phyloP scores from a whole-genome alignment of 768 basidiomycete species.

The Megacollybia marginata region DNA sequence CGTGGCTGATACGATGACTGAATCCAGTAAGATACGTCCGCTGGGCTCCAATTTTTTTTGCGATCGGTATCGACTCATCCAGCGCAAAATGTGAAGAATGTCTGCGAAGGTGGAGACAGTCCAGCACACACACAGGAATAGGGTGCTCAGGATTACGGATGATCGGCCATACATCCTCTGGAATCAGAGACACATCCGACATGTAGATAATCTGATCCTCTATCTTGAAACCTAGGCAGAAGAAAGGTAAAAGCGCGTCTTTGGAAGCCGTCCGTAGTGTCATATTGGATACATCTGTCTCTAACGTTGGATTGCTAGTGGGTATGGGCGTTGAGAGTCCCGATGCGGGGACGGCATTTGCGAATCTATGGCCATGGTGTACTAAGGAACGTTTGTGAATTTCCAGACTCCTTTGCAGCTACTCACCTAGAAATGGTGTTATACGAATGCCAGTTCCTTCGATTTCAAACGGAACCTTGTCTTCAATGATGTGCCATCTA shows the following conservation, averaged over 20 bases:
- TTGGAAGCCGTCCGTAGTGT: not conserved
- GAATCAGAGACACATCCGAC: constrained; percentile 78
- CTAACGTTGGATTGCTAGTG: constrained; percentile 10
- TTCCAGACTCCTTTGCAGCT: constrained; percentile 1
- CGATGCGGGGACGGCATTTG: constrained; percentile 27
- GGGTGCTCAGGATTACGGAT: constrained; percentile 21
- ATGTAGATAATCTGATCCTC: constrained; percentile 67
- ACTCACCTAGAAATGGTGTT: constrained; percentile 60
- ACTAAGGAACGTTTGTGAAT: constrained; percentile 29
- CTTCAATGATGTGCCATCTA: constrained; percentile 74
- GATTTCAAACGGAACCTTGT: constrained; percentile 61
- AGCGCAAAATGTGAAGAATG: constrained; percentile 82
- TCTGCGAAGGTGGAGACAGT: constrained; percentile 58
- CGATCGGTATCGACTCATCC: constrained; percentile 47
- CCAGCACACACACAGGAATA: constrained; percentile 61
- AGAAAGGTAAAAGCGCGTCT: constrained; percentile 41
- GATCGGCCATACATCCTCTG: constrained; percentile 60
- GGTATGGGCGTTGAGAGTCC: constrained; percentile 22
- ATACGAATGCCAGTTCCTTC: constrained; percentile 53
- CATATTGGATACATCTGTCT: not conserved
- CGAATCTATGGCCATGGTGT: constrained; percentile 67
- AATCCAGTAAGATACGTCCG: constrained; percentile 73
- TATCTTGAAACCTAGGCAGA: constrained; percentile 65
- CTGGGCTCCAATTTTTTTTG: constrained; percentile 48
- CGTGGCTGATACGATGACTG: constrained; percentile 70